Base-by-base conservation (phyloP, 768 basidiomycete genomes). In the Vararia minispora region DNA sequence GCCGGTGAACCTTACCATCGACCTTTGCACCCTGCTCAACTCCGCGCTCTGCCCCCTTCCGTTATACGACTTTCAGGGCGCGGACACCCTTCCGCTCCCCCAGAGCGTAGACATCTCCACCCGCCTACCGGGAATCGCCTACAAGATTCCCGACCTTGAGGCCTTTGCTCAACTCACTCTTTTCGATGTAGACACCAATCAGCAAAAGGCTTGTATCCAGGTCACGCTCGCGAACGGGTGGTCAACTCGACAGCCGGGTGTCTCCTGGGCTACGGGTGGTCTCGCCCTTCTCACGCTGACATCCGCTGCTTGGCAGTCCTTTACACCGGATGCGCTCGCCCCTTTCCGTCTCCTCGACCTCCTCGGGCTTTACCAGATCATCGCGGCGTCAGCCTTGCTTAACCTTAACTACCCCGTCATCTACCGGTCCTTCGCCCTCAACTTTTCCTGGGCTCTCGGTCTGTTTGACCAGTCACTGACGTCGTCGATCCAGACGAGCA, bases 201-300 rank as follows among this genome's bases (percentile, higher is more conserved):
- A 74, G 6, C 66, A 86, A 44, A 86, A 80, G 37, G 88, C 90
- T 0, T 99, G 94, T 51, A 71, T 99, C 6, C 89, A 92, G 57
- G 76, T 90, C 13, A 92, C 90, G 2, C 64, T 97, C 9, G 80
- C 87, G 13, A 99, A 99, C 54, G 92, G 92, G 8, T 79, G 79
- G 72, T 85, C 90, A 1, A 71, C 77, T 1, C 76, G 74, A 42
- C 85, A 86, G 54, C 55, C 62, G 9, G 73, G 73, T 11, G 91
- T 89, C 10, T 71, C 77, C 48, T 94, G 87, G 84, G 63, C 72
- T 1, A 80, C 83, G 6, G 84, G 74, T 17, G 76, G 66, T 14
- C 58, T 86, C 23, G 62, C 73, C 26, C 53, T 89, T 17, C 62
- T 79, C 8, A 78, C 82, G 1, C 60, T 81, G 30, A 49, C 59